These are phyloP conservation scores for Myrmaecium sp. DNA, from an alignment of 2,329 filamentous ascomycete species.

Conservation along the genomic window DNA sequence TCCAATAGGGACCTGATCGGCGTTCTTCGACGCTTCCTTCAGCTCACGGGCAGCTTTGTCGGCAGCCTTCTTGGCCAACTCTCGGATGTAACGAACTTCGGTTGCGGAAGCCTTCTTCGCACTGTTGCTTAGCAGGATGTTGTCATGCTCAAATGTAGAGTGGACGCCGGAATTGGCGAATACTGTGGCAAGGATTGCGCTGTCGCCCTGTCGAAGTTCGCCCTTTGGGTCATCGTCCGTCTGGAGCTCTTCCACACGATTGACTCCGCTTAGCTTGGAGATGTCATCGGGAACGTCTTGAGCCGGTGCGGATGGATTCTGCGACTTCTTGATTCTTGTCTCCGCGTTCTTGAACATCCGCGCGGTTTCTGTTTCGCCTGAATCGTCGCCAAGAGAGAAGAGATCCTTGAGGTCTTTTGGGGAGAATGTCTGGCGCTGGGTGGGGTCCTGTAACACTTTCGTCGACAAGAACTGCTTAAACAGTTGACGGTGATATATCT, in stretches of 20 bases:
- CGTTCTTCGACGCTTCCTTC: conserved; percentile 53
- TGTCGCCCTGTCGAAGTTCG: conserved; percentile 5
- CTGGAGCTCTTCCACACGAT: conserved; percentile 26
- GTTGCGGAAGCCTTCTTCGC: conserved; percentile 49
- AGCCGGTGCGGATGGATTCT: not conserved
- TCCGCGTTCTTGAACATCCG: conserved; percentile 79
- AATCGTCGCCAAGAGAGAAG: conserved; percentile 54
- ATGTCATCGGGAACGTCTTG: conserved; percentile 6
- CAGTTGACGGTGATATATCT: conserved; percentile 96
- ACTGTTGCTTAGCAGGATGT: conserved; percentile 47
- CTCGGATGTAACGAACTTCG: conserved; percentile 61
- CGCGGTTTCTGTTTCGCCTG: conserved; percentile 61
- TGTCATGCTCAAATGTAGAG: conserved; percentile 83
- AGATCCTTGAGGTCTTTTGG: conserved; percentile 81
- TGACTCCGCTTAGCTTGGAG: conserved; percentile 22
- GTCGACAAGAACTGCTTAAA: conserved; percentile 98
- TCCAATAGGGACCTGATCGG: conserved; percentile 57
- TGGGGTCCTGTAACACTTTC: conserved; percentile 87
- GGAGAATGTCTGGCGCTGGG: conserved; percentile 82
- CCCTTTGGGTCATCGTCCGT: conserved; percentile 6
- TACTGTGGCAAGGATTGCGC: conserved; percentile 59
- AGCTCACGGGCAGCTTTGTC: conserved; percentile 62
- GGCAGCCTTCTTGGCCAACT: conserved; percentile 67
- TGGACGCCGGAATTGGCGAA: conserved; percentile 77
- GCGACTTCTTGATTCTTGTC: conserved; percentile 39